Evolutionary conservation across 2,329 filamentous ascomycete species (phyloP), one percentile per base, ranked within the genome.

Genomic region (Aureobasidium pullulans): DNA sequence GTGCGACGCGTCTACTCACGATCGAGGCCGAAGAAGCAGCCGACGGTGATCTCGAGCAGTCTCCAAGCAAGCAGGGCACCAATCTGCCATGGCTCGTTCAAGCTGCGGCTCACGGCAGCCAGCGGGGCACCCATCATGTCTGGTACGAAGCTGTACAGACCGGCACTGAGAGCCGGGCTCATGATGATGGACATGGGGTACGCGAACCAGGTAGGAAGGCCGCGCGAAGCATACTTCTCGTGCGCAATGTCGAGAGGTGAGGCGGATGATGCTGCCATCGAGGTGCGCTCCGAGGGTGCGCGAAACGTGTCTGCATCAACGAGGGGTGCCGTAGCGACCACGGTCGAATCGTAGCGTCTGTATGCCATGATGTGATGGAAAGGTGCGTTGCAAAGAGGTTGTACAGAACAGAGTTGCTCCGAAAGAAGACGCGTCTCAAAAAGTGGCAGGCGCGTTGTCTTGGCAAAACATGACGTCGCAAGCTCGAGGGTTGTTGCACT

Each of bases 11-110:
- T 58, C 6, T n/a, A 47, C 76, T 84, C 80, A 74, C 87, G 84
- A 72, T 95, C 90, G 70, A 88, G 89, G 63, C 85, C 80, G 44
- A 84, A 78, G 66, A 82, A 82, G 90, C 90, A 96, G 48, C 83
- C 86, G 48, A 92, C 69, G 28, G 78, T 83, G 57, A 96, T 78
- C 70, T 91, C 86, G 48, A 84, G 71, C 39, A 76, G 70, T 82
- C 89, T 80, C 77, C 78, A 82, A 10, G 66, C 78, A 54, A 85
- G 68, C 62, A 84, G 68, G 15, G 73, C 76, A 6, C 72, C 77
- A 31, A 90, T 79, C 69, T 89, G 84, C 68, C 75, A 73, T 78
- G 83, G 84, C 56, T 81, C 80, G 53, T 86, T 83, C 62, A 84
- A 73, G 60, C 79, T 80, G 67, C 85, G 83, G 70, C 84, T 87